Percentiles rank a stretch among this genome's conserved stretches.
These are phyloP conservation scores for Acanthochlamys bracteata DNA, from an alignment of 106 monocot species.

Conservation along the genomic window DNA sequence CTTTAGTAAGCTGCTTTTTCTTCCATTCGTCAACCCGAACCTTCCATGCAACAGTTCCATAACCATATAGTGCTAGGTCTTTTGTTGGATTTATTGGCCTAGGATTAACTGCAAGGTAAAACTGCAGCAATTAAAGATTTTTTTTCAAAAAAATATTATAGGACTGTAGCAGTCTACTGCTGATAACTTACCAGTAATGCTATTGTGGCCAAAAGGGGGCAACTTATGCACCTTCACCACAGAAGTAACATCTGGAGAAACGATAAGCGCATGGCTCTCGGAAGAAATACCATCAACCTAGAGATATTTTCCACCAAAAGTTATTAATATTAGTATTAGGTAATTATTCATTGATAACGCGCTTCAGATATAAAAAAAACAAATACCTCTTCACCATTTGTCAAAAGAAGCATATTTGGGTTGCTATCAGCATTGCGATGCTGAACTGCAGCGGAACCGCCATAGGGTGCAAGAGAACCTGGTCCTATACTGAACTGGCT, in stretches of 20 bases:
- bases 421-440: neutral
- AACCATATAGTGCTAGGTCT: conserved; percentile 63
- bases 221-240: conserved; percentile 4
- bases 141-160: too few relatives aligned
- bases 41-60: conserved; percentile 79
- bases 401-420: conserved; percentile 34
- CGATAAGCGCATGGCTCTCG: conserved; percentile 39
- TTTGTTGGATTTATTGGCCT: conserved; percentile 59
- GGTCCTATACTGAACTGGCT: conserved; percentile 13
- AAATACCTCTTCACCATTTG: conserved; percentile 45
- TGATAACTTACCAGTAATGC: too few relatives aligned
- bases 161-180: too few relatives aligned
- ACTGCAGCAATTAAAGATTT: too few relatives aligned
- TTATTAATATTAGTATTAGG: too few relatives aligned
- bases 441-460: neutral
- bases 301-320: neutral
- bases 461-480: conserved; percentile 1
- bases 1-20: conserved; percentile 22
- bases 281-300: conserved; percentile 44
- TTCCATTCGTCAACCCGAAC: conserved; percentile 52
- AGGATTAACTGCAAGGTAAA: conserved; percentile 26
- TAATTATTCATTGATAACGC: too few relatives aligned
- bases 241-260: conserved; percentile 18
- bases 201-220: neutral
- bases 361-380: neutral